These are phyloP conservation scores for Anethum foeniculum DNA, from an alignment of 140 eudicot species.

Conservation along the genomic window DNA sequence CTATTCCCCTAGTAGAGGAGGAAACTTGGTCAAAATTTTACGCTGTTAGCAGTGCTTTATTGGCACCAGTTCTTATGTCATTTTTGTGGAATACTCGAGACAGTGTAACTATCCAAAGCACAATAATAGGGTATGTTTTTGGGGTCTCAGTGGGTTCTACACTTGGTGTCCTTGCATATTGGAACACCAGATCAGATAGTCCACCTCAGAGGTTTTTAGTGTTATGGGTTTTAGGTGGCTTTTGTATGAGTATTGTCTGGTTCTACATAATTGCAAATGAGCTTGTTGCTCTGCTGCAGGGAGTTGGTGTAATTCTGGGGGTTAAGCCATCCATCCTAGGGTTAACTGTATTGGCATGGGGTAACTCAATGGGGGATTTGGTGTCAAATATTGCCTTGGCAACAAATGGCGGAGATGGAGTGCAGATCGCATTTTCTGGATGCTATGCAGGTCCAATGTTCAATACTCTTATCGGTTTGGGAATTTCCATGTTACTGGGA, in stretches of 20 bases:
- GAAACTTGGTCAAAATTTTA: constrained; percentile 79
- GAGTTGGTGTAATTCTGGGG: constrained; percentile 49
- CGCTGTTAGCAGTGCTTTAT: constrained; percentile 65
- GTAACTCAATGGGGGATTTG: constrained; percentile 97
- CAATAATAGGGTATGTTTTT: constrained; percentile 29
- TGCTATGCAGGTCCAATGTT: constrained; percentile 98
- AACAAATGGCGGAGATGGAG: constrained; percentile 86
- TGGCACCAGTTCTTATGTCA: constrained; percentile 68
- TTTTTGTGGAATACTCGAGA: constrained; percentile 55
- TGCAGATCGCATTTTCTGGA: constrained; percentile 92
- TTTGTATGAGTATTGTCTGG: constrained; percentile 91
- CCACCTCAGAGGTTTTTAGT: constrained; percentile 69
- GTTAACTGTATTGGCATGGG: constrained; percentile 92
- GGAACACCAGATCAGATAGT: constrained; percentile 50
- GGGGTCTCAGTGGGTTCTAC: constrained; percentile 44
- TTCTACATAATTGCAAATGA: constrained; percentile 90
- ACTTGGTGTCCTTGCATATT: constrained; percentile 48
- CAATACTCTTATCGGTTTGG: constrained; percentile 78
- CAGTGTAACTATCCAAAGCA: constrained; percentile 25
- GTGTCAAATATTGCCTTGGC: constrained; percentile 82
- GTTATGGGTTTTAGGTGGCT: constrained; percentile 90
- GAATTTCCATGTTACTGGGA: constrained; percentile 73
- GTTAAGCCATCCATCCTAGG: constrained; percentile 87
- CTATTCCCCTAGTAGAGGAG: constrained; percentile 88
- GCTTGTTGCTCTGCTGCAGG: constrained; percentile 71